Conservation (phyloP, 1,139 yeast genomes). For the Arxiozyma heterogenica region DNA sequence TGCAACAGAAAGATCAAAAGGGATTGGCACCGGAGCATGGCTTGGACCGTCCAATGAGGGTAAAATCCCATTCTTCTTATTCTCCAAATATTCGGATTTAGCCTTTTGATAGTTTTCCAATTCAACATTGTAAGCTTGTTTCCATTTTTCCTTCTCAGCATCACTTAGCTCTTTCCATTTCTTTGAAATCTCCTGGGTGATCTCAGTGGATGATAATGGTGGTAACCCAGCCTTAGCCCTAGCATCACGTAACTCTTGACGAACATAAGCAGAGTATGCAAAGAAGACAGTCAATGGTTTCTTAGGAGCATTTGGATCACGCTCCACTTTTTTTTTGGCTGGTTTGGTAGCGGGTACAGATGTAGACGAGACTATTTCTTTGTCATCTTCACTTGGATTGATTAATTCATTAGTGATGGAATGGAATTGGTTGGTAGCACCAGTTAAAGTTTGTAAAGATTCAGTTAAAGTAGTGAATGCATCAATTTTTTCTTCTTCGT, state of each 20-base stretch:
- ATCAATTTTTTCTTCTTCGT: slow-evolving; percentile 31
- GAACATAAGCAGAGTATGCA: slow-evolving; percentile 59
- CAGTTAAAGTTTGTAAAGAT: slow-evolving; percentile 28
- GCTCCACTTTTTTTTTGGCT: slow-evolving; percentile 43
- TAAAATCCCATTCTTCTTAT: slow-evolving; percentile 39
- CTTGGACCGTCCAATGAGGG: slow-evolving; percentile 30
- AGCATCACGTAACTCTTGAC: slow-evolving; percentile 57
- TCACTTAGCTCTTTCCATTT: slow-evolving; percentile 67
- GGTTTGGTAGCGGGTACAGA: slow-evolving; percentile 26
- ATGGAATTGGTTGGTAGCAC: slow-evolving; percentile 26
- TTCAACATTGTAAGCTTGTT: slow-evolving; percentile 59
- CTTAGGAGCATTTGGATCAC: slow-evolving; percentile 49
- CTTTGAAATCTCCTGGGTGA: slow-evolving; percentile 68
- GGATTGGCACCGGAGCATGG: slow-evolving; percentile 34
- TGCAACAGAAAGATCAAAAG: slow-evolving; percentile 22
- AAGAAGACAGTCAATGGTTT: slow-evolving; percentile 69
- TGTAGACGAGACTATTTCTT: slow-evolving; percentile 15
- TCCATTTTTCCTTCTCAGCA: slow-evolving; percentile 67
- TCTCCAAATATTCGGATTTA: slow-evolving; percentile 53
- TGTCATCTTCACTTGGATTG: slow-evolving; percentile 29
- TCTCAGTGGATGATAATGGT: slow-evolving; percentile 61
- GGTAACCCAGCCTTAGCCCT: slow-evolving; percentile 50
- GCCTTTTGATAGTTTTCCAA: slow-evolving; percentile 53
- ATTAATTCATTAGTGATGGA: slow-evolving; percentile 26
- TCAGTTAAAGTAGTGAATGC: slow-evolving; percentile 31